Percentiles rank a stretch among this genome's conserved stretches.
phyloP scores from a whole-genome alignment of 75 land plant species.

The Cryptomeria japonica region DNA sequence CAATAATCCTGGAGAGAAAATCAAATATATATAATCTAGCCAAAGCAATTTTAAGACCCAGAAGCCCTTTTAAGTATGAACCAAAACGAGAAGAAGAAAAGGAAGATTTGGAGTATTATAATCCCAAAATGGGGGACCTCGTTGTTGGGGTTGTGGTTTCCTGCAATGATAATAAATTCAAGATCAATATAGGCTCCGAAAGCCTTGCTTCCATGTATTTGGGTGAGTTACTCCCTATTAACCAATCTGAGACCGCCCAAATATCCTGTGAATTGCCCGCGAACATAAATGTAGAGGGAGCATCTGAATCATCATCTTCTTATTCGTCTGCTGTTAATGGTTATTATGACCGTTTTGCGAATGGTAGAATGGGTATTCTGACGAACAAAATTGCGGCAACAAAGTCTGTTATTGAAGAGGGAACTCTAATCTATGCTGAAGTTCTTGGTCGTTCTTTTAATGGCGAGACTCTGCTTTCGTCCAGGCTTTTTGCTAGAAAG shows the following conservation, averaged over 20 bases:
- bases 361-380: constrained; percentile 63
- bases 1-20: neutral
- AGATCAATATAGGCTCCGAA: constrained; percentile 75
- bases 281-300: constrained; percentile 36
- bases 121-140: constrained; percentile 65
- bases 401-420: constrained; percentile 59
- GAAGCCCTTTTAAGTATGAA: neutral
- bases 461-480: constrained; percentile 76
- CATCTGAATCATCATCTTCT: neutral
- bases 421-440: constrained; percentile 71
- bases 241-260: constrained; percentile 44
- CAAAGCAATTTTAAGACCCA: neutral
- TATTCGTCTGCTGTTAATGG: neutral
- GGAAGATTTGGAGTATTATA: constrained; percentile 55
- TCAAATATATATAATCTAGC: neutral
- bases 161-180: constrained; percentile 69
- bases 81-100: neutral
- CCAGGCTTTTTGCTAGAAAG: constrained; percentile 47
- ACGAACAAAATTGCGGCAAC: constrained; percentile 55
- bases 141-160: constrained; percentile 92
- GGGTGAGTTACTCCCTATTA: constrained; percentile 67
- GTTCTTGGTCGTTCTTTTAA: constrained; percentile 74
- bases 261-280: constrained; percentile 43
- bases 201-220: constrained; percentile 67
- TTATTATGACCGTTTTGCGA: neutral